Evolutionary conservation across 2,329 filamentous ascomycete species (phyloP).

Genomic region (Cercospora beticola): DNA sequence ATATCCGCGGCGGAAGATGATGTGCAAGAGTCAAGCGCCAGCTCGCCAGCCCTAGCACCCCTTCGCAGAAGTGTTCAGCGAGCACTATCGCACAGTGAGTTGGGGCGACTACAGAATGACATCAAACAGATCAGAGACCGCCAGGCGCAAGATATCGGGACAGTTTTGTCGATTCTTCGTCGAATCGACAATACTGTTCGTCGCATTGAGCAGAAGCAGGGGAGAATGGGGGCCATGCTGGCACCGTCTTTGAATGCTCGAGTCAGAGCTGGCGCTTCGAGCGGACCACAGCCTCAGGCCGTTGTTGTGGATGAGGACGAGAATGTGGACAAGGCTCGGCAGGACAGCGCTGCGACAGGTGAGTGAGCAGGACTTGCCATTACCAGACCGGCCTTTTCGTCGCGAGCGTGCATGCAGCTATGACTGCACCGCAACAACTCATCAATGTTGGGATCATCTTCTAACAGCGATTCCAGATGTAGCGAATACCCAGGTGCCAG

Average conservation of each 20-base stretch:
- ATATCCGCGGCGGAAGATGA: neutral
- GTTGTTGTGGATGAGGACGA: neutral
- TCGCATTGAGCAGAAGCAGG: neutral
- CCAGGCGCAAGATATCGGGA: neutral
- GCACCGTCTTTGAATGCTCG: neutral
- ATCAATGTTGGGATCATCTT: neutral
- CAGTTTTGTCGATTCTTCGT: neutral
- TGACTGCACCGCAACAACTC: neutral
- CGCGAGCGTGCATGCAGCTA: neutral
- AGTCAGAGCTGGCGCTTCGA: neutral
- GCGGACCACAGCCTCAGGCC: slow-evolving; percentile 1
- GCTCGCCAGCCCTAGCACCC: neutral
- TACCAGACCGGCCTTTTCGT: no score
- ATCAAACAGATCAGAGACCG: neutral
- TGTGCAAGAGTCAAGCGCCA: neutral
- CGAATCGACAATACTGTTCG: neutral
- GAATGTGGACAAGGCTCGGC: neutral
- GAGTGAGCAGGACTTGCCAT: neutral
- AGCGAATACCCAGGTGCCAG: neutral
- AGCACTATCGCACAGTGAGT: neutral
- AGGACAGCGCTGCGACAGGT: neutral
- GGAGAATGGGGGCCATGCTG: neutral
- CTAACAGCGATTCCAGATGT: neutral
- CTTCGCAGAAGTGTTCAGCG: neutral
- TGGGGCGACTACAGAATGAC: neutral